Conservation (phyloP, 2,329 filamentous ascomycete species). For the Whalleya microplaca region DNA sequence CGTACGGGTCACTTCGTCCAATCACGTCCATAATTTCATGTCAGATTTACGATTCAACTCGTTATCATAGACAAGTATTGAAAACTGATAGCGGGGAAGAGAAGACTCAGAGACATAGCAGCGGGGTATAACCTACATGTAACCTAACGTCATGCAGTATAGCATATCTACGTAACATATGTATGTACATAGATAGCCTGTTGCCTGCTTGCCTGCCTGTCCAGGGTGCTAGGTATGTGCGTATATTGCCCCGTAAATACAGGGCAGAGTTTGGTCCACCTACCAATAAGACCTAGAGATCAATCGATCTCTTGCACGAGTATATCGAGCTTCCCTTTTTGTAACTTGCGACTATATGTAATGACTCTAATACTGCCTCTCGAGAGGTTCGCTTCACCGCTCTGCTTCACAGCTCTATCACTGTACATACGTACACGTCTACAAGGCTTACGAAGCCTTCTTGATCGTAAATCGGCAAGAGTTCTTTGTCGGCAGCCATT, state of each 20-base stretch:
- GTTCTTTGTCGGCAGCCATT: constrained; percentile 4
- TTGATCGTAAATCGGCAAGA: constrained; percentile 10
- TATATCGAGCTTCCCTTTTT: constrained; percentile 24
- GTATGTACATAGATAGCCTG: background rate
- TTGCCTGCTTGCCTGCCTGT: background rate
- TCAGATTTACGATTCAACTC: constrained; percentile 12
- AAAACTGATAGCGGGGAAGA: constrained; percentile 12
- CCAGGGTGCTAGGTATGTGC: background rate
- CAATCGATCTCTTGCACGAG: no score
- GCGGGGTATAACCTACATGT: constrained; percentile 14
- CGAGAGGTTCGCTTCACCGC: constrained; percentile 11
- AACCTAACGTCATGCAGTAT: constrained; percentile 4
- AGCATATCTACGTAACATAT: constrained; percentile 2
- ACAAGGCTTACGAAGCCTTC: constrained; percentile 29
- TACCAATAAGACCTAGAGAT: no score
- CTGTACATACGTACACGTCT: constrained; percentile 2
- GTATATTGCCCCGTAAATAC: no score
- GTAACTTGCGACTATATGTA: constrained; percentile 3
- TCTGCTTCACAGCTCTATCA: constrained; percentile 9
- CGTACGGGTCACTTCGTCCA: constrained; percentile 8
- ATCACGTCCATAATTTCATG: constrained; percentile 8
- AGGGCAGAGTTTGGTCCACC: no score
- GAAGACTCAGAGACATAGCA: constrained; percentile 10
- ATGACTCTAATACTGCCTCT: constrained; percentile 1
- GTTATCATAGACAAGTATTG: constrained; percentile 13